These are phyloP conservation scores for Solanum sejunctum DNA, from an alignment of 257 asterid species.

Conservation along the genomic window DNA sequence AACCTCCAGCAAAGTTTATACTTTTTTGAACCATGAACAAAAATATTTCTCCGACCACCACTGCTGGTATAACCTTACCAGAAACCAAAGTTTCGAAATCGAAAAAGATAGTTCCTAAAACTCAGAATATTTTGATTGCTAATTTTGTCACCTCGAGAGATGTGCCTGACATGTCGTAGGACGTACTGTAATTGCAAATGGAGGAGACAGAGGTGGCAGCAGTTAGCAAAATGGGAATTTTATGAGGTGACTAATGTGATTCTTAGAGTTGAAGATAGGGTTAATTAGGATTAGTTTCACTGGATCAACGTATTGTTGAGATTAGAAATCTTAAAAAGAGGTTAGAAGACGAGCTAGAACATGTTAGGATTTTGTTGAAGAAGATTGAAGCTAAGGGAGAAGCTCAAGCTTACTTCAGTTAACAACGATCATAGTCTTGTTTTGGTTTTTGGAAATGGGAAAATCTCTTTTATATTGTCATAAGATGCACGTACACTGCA, in stretches of 20 bases:
- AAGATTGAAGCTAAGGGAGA: conserved; percentile 40
- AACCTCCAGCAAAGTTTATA: too few species aligned
- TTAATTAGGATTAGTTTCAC: conserved; percentile 33
- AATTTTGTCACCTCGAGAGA: too few species aligned
- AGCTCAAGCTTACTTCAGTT: conserved; percentile 29
- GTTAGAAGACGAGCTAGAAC: conserved; percentile 47
- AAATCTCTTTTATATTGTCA: too few species aligned
- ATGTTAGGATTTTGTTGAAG: conserved; percentile 27
- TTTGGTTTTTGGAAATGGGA: conserved; percentile 17
- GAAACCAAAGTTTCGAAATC: too few species aligned
- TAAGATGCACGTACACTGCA: too few species aligned
- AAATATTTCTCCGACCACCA: too few species aligned
- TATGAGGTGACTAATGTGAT: conserved; percentile 5
- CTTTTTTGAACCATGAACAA: too few species aligned
- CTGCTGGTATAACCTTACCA: too few species aligned
- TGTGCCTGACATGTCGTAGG: too few species aligned
- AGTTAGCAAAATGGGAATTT: background rate
- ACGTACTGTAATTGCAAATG: background rate
- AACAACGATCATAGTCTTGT: conserved; percentile 14
- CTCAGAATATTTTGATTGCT: too few species aligned
- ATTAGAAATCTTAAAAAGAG: conserved; percentile 33
- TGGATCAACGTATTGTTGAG: conserved; percentile 26
- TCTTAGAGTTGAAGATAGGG: conserved; percentile 46
- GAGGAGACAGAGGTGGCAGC: background rate
- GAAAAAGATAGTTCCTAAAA: too few species aligned